A percentile compares a stretch with the other conserved stretches of the same genome.
Conservation (phyloP, 1,284 basidiomycete species). For the Irpex lacteus region DNA sequence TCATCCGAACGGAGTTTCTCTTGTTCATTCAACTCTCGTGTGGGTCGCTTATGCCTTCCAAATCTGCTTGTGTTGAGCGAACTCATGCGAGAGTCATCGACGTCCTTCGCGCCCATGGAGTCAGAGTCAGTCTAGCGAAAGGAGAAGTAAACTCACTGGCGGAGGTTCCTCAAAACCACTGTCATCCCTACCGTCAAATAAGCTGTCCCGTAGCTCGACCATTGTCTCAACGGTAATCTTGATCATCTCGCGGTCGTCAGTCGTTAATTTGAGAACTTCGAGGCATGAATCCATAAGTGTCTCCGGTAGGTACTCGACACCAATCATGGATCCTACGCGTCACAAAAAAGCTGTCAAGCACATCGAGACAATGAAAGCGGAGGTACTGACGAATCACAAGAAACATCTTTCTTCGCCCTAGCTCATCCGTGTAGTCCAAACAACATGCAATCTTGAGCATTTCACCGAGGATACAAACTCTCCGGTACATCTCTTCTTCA, state of each 20-base stretch:
- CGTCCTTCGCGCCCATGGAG: neutral
- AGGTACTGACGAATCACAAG: slow-evolving; percentile 68
- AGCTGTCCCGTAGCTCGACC: slow-evolving; percentile 76
- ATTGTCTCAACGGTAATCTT: slow-evolving; percentile 53
- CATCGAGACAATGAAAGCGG: slow-evolving; percentile 1
- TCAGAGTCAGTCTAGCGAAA: neutral
- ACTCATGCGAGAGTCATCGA: neutral
- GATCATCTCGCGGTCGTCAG: slow-evolving; percentile 85
- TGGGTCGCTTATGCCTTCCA: neutral
- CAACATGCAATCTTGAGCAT: slow-evolving; percentile 11
- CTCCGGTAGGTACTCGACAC: slow-evolving; percentile 76
- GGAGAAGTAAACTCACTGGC: neutral
- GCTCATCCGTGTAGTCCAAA: slow-evolving; percentile 90
- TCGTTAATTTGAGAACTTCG: slow-evolving; percentile 81
- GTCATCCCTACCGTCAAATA: slow-evolving; percentile 1
- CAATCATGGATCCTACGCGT: slow-evolving; percentile 76
- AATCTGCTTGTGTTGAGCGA: neutral
- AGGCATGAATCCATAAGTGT: slow-evolving; percentile 75
- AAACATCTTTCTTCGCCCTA: slow-evolving; percentile 88
- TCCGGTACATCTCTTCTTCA: slow-evolving; percentile 26
- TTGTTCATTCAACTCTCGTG: slow-evolving; percentile 45
- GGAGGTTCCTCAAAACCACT: neutral
- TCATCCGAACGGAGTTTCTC: slow-evolving; percentile 58
- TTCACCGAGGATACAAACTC: slow-evolving; percentile 13
- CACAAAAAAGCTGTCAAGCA: neutral